phyloP scores from a whole-genome alignment of 345 rosid genomes.

The Luvunga scandens region DNA sequence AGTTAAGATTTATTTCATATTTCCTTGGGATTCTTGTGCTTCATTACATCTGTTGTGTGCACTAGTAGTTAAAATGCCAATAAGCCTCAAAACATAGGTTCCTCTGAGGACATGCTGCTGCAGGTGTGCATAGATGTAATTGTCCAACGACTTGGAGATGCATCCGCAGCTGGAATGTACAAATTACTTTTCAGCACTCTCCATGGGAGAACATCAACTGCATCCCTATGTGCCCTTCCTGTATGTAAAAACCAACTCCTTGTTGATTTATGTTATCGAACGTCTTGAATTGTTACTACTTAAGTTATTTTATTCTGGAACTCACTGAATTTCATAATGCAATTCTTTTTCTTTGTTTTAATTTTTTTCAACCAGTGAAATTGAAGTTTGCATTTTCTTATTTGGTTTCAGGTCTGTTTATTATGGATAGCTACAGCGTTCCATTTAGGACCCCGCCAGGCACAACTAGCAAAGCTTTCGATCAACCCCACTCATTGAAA shows the following conservation, averaged over 20 bases:
- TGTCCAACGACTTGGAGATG: constrained; percentile 94
- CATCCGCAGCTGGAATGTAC: constrained; percentile 89
- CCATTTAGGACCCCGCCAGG: constrained; percentile 71
- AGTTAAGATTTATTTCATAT: not conserved
- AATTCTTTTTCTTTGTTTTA: not conserved
- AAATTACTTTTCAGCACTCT: constrained; percentile 65
- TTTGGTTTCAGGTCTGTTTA: constrained; percentile 51
- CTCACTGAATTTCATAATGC: not conserved
- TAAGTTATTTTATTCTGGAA: not conserved
- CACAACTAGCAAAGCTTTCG: constrained; percentile 60
- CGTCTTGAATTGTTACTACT: not conserved
- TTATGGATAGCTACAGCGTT: constrained; percentile 74
- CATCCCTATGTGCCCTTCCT: constrained; percentile 74
- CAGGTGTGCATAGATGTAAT: constrained; percentile 90
- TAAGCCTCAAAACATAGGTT: constrained; percentile 4
- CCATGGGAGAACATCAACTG: constrained; percentile 61
- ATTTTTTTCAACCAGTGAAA: not conserved
- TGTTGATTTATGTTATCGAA: not conserved
- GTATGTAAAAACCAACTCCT: constrained; percentile 35
- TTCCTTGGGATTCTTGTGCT: not conserved
- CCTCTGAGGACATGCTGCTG: constrained; percentile 5
- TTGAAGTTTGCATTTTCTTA: constrained; percentile 2
- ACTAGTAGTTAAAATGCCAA: not conserved
- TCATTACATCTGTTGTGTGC: not conserved
- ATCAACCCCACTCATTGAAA: constrained; percentile 30